A percentile compares a stretch with the other conserved stretches of the same genome.
phyloP scores from a whole-genome alignment of 148 eudicot species.

The Rhododendron mucronatum region DNA sequence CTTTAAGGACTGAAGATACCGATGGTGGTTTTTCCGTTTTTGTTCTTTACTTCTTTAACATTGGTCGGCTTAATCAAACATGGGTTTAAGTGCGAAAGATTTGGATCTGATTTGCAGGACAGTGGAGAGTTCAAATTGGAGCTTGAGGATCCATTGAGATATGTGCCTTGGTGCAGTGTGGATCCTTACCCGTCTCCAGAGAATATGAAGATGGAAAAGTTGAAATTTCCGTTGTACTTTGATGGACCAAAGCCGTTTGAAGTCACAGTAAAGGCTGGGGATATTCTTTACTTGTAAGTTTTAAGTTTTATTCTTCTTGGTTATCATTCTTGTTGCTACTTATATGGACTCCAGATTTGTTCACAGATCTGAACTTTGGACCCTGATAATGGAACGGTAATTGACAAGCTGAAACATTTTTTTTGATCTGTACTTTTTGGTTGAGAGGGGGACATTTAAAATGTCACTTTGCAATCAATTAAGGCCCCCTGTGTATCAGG shows the following conservation, averaged over 20 bases:
- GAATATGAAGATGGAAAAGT: constrained; percentile 43
- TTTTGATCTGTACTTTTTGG: not conserved
- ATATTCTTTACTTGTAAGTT: constrained; percentile 86
- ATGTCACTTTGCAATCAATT: not conserved
- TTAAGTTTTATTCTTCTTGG: constrained; percentile 35
- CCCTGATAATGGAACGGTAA: not conserved
- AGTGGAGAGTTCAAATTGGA: constrained; percentile 57
- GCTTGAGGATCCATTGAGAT: constrained; percentile 68
- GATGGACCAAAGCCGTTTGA: constrained; percentile 93
- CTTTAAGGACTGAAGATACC: not conserved
- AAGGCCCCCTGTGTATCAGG: not conserved
- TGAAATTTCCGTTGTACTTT: constrained; percentile 69
- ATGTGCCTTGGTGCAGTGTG: constrained; percentile 94
- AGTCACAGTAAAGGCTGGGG: constrained; percentile 91
- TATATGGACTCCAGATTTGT: not conserved
- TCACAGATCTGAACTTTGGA: not conserved
- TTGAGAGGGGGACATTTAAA: not conserved
- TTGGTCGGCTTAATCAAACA: not conserved
- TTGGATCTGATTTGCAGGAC: constrained; percentile 42
- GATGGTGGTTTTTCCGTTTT: not conserved
- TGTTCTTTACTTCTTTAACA: not conserved
- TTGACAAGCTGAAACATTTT: not conserved
- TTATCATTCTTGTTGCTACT: not conserved
- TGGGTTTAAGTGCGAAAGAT: not conserved
- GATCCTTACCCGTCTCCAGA: constrained; percentile 67